These are phyloP conservation scores for Alternaria conjuncta DNA, from an alignment of 2,329 filamentous ascomycete genomes.

Conservation along the genomic window DNA sequence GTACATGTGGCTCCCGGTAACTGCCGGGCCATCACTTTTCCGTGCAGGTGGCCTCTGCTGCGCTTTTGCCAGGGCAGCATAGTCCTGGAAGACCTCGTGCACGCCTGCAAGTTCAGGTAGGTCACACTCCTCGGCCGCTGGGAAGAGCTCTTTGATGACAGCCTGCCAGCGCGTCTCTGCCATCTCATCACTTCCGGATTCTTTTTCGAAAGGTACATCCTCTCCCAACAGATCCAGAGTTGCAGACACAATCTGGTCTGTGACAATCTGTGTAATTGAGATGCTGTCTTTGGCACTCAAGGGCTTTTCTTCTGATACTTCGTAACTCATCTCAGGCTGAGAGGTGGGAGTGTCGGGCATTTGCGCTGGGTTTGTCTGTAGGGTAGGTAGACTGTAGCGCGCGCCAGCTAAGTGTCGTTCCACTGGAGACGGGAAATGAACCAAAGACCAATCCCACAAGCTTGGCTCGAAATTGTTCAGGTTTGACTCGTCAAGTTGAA, in stretches of 20 bases:
- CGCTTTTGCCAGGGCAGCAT: slow-evolving; percentile 40
- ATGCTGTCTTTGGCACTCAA: slow-evolving; percentile 66
- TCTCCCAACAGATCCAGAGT: slow-evolving; percentile 46
- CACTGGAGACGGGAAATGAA: slow-evolving; percentile 34
- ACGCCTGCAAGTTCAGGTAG: slow-evolving; percentile 42
- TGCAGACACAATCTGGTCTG: slow-evolving; percentile 70
- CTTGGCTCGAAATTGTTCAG: slow-evolving; percentile 41
- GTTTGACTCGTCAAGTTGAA: slow-evolving; percentile 39
- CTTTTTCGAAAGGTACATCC: background rate
- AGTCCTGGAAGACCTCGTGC: slow-evolving; percentile 55
- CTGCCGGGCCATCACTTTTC: slow-evolving; percentile 37
- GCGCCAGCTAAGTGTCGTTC: slow-evolving; percentile 24
- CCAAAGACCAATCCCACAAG: slow-evolving; percentile 47
- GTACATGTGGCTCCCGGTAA: slow-evolving; percentile 39
- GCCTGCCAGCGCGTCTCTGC: slow-evolving; percentile 29
- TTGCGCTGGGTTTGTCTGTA: slow-evolving; percentile 30
- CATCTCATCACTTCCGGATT: slow-evolving; percentile 15
- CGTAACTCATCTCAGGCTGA: slow-evolving; percentile 34
- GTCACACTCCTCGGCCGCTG: slow-evolving; percentile 41
- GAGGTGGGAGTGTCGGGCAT: slow-evolving; percentile 45
- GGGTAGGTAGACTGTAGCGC: slow-evolving; percentile 38
- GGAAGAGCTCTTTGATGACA: slow-evolving; percentile 38
- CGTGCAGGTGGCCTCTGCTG: slow-evolving; percentile 43
- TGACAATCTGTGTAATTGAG: slow-evolving; percentile 72
- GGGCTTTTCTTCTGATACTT: slow-evolving; percentile 36